Evolutionary conservation across 2,329 filamentous ascomycete species (phyloP), one percentile per base, ranked within the genome.

Genomic region (Cladosporium sp.): DNA sequence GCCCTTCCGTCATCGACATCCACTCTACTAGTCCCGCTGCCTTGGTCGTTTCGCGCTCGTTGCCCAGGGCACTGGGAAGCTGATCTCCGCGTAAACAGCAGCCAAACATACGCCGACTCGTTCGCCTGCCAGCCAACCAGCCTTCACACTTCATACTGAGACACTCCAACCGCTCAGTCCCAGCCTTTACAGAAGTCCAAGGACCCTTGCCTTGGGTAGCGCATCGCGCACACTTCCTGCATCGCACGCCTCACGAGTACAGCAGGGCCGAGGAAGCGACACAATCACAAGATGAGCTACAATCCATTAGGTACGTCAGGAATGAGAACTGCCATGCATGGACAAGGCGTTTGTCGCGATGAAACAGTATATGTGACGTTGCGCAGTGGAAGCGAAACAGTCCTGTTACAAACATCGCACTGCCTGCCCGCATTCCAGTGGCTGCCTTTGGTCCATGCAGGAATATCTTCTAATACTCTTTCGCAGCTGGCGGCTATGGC

Each of bases 401-500:
- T 25, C 25, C 22, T 17, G 42, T 32, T 32, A 32, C 28, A 15
- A 24, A 22, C 42, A 45, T 24, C 5, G 25, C 25, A 22, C 28
- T 40, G 39, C 19, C 24, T 47, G 32, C 39, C 40, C 20, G 52
- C 52, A 55, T 55, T 55, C 52, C 52, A 55, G 20, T 39, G 40
- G 19, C 40, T 7, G 22, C 52, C 52, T 36, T 32, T 32, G 28
- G 28, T 32, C 32, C 20, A 42, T 10, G 9, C 32, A 34, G 10
- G 24, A 45, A 17, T 40, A 39, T 28, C 12, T 36, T 20, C 54
- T 55, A 55, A 55, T 28, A 17, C 45, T 22, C 42, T 49, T 24
- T 39, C 44, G 39, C 47, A 63, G 61, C 52, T 47, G 59, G 53
- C 51, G 56, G 53, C 48, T 63, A 58, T 39, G 61, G 62, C 35